Percentiles rank a stretch among this genome's conserved stretches.
These are phyloP conservation scores for Pichia paraexigua DNA, from an alignment of 805 yeast species.

Conservation along the genomic window DNA sequence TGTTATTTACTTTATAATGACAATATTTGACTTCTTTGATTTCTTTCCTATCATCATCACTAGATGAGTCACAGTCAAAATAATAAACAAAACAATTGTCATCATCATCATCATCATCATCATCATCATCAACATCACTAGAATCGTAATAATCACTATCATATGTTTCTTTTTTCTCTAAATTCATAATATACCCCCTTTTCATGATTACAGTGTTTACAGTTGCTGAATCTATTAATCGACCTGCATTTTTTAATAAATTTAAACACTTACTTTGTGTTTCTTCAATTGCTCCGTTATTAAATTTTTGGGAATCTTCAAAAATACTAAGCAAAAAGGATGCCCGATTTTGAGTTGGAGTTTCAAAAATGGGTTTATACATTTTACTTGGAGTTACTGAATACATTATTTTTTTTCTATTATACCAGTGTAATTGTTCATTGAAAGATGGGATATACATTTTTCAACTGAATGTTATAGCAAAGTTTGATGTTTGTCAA, in stretches of 20 bases:
- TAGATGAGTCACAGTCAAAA: neutral
- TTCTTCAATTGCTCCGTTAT: neutral
- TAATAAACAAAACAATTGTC: neutral
- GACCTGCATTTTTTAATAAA: neutral
- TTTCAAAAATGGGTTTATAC: neutral
- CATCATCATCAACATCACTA: neutral
- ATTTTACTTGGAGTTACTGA: neutral
- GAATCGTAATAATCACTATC: neutral
- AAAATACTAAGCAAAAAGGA: neutral
- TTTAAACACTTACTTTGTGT: neutral
- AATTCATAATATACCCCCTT: neutral
- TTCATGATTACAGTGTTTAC: neutral
- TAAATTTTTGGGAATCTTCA: neutral
- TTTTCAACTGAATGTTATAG: neutral
- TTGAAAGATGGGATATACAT: neutral
- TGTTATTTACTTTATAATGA: neutral
- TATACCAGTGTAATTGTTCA: constrained; percentile 7
- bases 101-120: too few species aligned
- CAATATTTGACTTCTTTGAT: neutral
- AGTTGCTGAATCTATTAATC: neutral
- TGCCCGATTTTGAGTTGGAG: neutral
- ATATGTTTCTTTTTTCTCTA: neutral
- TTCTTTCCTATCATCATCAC: neutral
- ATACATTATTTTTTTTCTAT: constrained; percentile 2
- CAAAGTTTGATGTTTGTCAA: neutral